Base-by-base conservation (phyloP, 129 eudicot genomes). In the Flaveria ramosissima region DNA sequence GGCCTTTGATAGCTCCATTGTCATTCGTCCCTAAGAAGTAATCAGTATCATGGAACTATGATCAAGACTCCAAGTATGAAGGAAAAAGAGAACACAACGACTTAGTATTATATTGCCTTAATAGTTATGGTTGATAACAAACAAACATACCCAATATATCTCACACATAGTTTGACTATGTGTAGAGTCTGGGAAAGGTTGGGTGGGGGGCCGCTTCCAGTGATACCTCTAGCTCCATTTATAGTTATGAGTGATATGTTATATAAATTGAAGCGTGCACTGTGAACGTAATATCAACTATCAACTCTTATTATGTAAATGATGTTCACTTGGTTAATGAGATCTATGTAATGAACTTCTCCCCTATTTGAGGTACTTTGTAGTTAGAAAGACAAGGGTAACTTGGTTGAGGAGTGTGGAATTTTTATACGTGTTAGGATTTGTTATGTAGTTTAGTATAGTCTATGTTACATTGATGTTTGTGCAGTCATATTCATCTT, bases 401-500 rank as follows among this genome's bases (percentile, higher is more conserved):
- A 41, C 15, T 8, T 67, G 53, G 72, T 30, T 67, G 53, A 67
- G 32, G 72, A 26, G 62, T 8, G 42, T 70, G 20, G 15, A 19
- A 30, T 70, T 48, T 41, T 72, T 19, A 56, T 53, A 53, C 30
- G 69, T 43, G 69, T 59, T 43, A 66, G 70, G 47, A 23, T 43
- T 45, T 24, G 16, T 56, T 53, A 55, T 68, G 23, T 77, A 42
- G 16, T 13, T 17, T 43, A 61, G 26, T 45, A 19, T 60, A 55
- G 41, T 56, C 23, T 45, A 69, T 46, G 20, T 17, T 21, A 45
- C 52, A 20, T 78, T 48, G 56, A 71, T 82, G 32, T 76, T 42
- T 41, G 51, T 55, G 66, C 73, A 53, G 6, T 51, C 47, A 10
- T 81, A 70, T 73, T 61, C 56, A 47, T 73, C 36, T 69, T 30